These are phyloP conservation scores for Globisporangium canariense DNA, from an alignment of 352 stramenopile genomes.

Conservation along the genomic window DNA sequence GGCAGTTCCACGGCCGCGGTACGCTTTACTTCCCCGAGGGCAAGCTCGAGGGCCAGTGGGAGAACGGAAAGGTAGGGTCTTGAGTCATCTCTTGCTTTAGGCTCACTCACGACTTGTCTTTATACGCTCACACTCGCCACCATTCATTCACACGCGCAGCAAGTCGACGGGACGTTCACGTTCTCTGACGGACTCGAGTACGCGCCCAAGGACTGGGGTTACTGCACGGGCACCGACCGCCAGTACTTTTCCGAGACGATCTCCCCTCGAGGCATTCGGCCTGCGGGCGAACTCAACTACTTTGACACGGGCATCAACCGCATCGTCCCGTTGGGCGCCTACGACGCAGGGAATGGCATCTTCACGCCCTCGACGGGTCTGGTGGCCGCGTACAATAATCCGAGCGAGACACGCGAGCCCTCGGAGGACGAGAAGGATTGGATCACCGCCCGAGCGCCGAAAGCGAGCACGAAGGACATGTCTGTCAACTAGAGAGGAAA, in stretches of 20 bases:
- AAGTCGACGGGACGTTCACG: slow-evolving; percentile 72
- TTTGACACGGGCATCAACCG: slow-evolving; percentile 65
- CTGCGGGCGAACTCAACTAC: slow-evolving; percentile 64
- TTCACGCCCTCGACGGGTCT: slow-evolving; percentile 57
- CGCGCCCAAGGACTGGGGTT: slow-evolving; percentile 51
- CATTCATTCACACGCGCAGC: slow-evolving; percentile 22
- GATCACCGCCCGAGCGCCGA: slow-evolving; percentile 56
- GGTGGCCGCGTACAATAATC: slow-evolving; percentile 50
- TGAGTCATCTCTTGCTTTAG: too few relatives aligned
- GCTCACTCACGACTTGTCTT: too few relatives aligned
- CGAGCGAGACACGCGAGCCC: slow-evolving; percentile 44
- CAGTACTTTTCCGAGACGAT: slow-evolving; percentile 71
- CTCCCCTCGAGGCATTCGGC: slow-evolving; percentile 44
- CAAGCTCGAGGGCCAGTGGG: slow-evolving; percentile 66
- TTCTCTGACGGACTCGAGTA: slow-evolving; percentile 79
- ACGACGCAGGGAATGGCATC: slow-evolving; percentile 75
- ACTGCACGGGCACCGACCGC: slow-evolving; percentile 59
- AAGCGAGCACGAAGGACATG: slow-evolving; percentile 75
- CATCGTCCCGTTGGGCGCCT: slow-evolving; percentile 65
- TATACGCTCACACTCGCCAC: background rate
- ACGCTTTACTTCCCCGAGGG: slow-evolving; percentile 70
- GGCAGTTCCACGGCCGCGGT: slow-evolving; percentile 72
- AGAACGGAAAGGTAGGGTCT: slow-evolving; percentile 49
- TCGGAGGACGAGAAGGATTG: slow-evolving; percentile 54
- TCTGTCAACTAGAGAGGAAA: slow-evolving; percentile 34